Conservation (phyloP, 108 stramenopile genomes). For the Cyclotella kingstonii region DNA sequence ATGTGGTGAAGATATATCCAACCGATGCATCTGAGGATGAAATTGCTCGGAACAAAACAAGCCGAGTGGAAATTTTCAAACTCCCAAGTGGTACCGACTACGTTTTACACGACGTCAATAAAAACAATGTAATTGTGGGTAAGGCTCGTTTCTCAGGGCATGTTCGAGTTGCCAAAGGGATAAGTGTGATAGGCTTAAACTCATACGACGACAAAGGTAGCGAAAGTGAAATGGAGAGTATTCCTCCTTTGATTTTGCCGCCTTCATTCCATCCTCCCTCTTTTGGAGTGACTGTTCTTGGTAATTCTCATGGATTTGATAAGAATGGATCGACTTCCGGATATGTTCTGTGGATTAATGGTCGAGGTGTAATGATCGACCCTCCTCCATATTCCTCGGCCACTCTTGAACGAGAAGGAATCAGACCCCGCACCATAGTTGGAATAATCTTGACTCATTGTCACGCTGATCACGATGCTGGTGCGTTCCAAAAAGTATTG, state of each 20-base stretch:
- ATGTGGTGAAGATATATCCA: slow-evolving; percentile 76
- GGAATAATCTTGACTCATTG: slow-evolving; percentile 93
- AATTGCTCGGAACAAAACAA: slow-evolving; percentile 51
- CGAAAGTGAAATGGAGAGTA: neutral
- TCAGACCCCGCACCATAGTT: slow-evolving; percentile 83
- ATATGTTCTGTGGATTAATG: slow-evolving; percentile 95
- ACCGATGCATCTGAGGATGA: slow-evolving; percentile 65
- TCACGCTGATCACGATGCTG: slow-evolving; percentile 95
- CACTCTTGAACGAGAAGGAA: slow-evolving; percentile 82
- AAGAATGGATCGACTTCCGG: slow-evolving; percentile 90
- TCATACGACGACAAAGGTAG: slow-evolving; percentile 15
- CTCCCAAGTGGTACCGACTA: slow-evolving; percentile 87
- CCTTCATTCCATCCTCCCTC: slow-evolving; percentile 87
- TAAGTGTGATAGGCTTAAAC: slow-evolving; percentile 72
- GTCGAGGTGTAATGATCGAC: slow-evolving; percentile 93
- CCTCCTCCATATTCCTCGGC: slow-evolving; percentile 92
- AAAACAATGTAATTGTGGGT: slow-evolving; percentile 66
- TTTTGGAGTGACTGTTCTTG: slow-evolving; percentile 91
- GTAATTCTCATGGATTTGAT: slow-evolving; percentile 94
- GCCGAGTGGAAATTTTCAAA: slow-evolving; percentile 80
- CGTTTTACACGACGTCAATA: slow-evolving; percentile 80
- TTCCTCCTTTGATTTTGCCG: slow-evolving; percentile 17
- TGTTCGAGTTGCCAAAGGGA: slow-evolving; percentile 70
- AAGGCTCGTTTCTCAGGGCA: slow-evolving; percentile 66
- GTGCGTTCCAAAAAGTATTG: slow-evolving; percentile 92